phyloP scores from a whole-genome alignment of 202 grass and related monocot genomes.

The Panicum virgatum region DNA sequence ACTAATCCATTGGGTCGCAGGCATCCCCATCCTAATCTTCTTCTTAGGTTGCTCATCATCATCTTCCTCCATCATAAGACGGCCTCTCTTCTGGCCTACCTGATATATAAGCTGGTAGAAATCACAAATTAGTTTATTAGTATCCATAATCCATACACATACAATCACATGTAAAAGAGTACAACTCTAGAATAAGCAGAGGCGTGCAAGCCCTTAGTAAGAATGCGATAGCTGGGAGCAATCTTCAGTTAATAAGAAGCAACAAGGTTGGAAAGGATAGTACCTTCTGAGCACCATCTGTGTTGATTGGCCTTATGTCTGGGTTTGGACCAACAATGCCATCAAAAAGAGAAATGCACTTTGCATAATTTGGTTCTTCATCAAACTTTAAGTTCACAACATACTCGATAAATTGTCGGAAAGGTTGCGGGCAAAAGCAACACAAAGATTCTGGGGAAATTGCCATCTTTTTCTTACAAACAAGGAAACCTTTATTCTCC shows the following conservation, averaged over 20 bases:
- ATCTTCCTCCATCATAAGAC: conserved; percentile 82
- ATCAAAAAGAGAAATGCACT: conserved; percentile 95
- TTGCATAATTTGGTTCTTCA: conserved; percentile 92
- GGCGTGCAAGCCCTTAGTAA: not conserved
- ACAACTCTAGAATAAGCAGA: not conserved
- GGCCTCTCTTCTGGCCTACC: conserved; percentile 93
- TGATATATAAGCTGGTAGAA: conserved; percentile 72
- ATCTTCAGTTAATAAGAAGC: not conserved
- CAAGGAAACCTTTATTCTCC: conserved; percentile 93
- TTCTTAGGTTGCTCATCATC: conserved; percentile 94
- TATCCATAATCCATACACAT: conserved; percentile 13
- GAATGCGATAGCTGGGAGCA: conserved; percentile 11
- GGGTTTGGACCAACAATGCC: conserved; percentile 89
- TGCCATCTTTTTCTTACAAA: conserved; percentile 97
- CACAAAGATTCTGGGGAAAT: conserved; percentile 85
- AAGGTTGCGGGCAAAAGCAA: conserved; percentile 85
- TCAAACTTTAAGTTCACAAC: conserved; percentile 94
- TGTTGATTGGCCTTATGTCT: conserved; percentile 91
- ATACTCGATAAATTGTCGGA: conserved; percentile 83
- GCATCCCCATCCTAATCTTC: conserved; percentile 92
- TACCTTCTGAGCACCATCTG: conserved; percentile 98
- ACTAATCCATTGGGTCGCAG: conserved; percentile 91
- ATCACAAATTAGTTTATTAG: conserved; percentile 41
- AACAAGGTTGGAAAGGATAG: conserved; percentile 23
- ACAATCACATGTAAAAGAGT: not conserved